Conservation (phyloP, 768 basidiomycete species). For the Leccinum arenicola region DNA sequence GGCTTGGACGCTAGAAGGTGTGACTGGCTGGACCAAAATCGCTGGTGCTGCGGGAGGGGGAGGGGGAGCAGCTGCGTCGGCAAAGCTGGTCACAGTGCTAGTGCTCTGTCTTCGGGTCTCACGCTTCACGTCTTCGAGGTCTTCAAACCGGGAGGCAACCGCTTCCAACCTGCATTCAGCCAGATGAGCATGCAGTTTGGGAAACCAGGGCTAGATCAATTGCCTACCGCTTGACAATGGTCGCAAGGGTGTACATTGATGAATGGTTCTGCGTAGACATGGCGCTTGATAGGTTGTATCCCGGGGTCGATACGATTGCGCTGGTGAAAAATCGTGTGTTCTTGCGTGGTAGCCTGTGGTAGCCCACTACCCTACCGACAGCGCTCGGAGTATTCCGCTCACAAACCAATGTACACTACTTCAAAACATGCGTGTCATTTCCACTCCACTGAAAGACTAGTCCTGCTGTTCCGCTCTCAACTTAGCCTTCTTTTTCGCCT, state of each 20-base stretch:
- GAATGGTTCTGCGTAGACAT: slow-evolving; percentile 36
- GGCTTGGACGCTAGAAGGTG: slow-evolving; percentile 61
- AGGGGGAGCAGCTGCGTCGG: slow-evolving; percentile 22
- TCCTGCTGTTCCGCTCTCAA: slow-evolving; percentile 25
- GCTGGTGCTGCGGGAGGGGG: slow-evolving; percentile 37
- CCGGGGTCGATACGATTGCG: neutral
- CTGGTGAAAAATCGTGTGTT: neutral
- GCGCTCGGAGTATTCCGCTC: slow-evolving; percentile 24
- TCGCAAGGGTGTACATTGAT: slow-evolving; percentile 72
- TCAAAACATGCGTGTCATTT: neutral
- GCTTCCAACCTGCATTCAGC: slow-evolving; percentile 73
- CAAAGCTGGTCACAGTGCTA: slow-evolving; percentile 30
- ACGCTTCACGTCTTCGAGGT: slow-evolving; percentile 61
- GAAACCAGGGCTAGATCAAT: slow-evolving; percentile 8
- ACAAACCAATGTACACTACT: neutral
- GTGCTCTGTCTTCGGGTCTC: slow-evolving; percentile 27
- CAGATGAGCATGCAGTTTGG: slow-evolving; percentile 1
- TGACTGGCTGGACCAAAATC: slow-evolving; percentile 37
- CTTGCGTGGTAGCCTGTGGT: too few species aligned
- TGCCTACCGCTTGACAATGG: slow-evolving; percentile 78
- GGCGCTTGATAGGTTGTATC: neutral
- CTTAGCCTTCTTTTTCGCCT: slow-evolving; percentile 66
- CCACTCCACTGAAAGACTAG: slow-evolving; percentile 8
- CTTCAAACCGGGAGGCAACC: slow-evolving; percentile 91
- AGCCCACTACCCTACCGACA: slow-evolving; percentile 3